Base-by-base conservation (phyloP, 371 early-diverging fungal species). In the Phascolomyces articulosus region DNA sequence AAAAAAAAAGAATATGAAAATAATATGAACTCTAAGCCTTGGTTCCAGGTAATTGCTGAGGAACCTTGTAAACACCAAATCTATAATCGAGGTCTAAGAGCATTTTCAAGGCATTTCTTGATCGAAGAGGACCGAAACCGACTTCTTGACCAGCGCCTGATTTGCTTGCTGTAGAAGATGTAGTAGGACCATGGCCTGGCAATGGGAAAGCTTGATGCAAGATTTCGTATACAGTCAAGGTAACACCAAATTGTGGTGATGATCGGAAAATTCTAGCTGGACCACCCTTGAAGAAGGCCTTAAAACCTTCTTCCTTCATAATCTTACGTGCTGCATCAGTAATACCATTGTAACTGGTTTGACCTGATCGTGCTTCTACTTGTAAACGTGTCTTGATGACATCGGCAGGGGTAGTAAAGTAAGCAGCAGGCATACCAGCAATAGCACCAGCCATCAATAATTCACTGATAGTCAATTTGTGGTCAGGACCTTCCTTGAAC, bases 341-440 rank as follows among this genome's bases (percentile, higher is more conserved):
- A 53, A 98, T 91, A 55, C 98, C 98, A 10, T 69, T 84, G 80
- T 95, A 97, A 7, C 86, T 78, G 4, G 95, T 91, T 68, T 98
- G 93, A 48, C 98, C 98, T 58, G 90, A 87, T 18, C 90, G 81
- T 15, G 95, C 92, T 57, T 94, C 95, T 24, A 97, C 98, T 78
- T 98, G 98, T 15, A 98, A 82, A 64, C 98, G 90, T 3, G 98
- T 98, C 82, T 98, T 98, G 85, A 98, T 97, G 18, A 98, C 98
- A 81, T 98, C 98, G 21, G 97, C 97, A 7, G 98, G 98, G 1
- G 99, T 98, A 44, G 96, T 95, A 41, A 97, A 87, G 72, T 96
- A 97, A 23, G 98, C 97, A 28, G 95, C 98, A 20, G 98, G 97
- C 90, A 98, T 96, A 75, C 98, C 98, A 54, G 98, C 95, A 57